phyloP scores from a whole-genome alignment of 164 flowering plant species.

The Vitis vinifera region ASM3070453v1 NC_081814.1:3202501-3203000 shows the following conservation, averaged over 20 bases:
- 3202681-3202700: slow-evolving; percentile 76
- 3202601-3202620: slow-evolving; percentile 54
- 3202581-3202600: neutral
- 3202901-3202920: slow-evolving; percentile 27
- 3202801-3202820: too few relatives aligned
- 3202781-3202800: neutral
- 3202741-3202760: slow-evolving; percentile 48
- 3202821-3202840: neutral
- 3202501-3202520: too few relatives aligned
- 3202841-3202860: neutral
- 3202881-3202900: neutral
- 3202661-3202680: slow-evolving; percentile 84
- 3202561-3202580: neutral
- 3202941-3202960: slow-evolving; percentile 77
- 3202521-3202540: too few relatives aligned
- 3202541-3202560: neutral
- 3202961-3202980: slow-evolving; percentile 88
- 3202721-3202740: slow-evolving; percentile 80
- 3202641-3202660: slow-evolving; percentile 56
- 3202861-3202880: neutral
- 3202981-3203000: slow-evolving; percentile 84
- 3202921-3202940: slow-evolving; percentile 80
- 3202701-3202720: slow-evolving; percentile 77
- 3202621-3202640: slow-evolving; percentile 93
- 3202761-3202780: neutral